These are phyloP conservation scores for Teratosphaeria destructans DNA, from an alignment of 2,329 filamentous ascomycete genomes.

Conservation along the genomic window DNA sequence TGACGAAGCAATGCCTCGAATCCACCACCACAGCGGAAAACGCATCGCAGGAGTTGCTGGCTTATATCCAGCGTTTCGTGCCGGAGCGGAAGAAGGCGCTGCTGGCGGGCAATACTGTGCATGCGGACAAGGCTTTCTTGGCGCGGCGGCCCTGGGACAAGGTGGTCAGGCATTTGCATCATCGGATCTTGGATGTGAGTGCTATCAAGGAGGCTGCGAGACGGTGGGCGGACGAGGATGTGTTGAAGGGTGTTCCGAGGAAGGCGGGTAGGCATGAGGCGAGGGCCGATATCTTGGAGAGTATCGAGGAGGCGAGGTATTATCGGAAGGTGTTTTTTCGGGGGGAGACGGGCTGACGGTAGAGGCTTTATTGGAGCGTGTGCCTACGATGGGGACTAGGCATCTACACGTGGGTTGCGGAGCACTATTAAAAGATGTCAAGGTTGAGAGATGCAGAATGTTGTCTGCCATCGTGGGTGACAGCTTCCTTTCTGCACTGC, in stretches of 20 bases:
- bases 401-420: background rate
- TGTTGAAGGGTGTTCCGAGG: slow-evolving; percentile 52
- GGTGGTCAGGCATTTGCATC: slow-evolving; percentile 69
- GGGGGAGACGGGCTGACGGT: background rate
- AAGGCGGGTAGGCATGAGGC: slow-evolving; percentile 77
- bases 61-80: slow-evolving; percentile 65
- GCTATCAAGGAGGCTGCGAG: slow-evolving; percentile 80
- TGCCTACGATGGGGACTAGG: background rate
- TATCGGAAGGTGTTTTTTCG: slow-evolving; percentile 56
- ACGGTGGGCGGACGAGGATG: slow-evolving; percentile 61
- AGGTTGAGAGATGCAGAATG: background rate
- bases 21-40: slow-evolving; percentile 62
- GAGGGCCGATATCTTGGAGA: slow-evolving; percentile 83
- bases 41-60: slow-evolving; percentile 62
- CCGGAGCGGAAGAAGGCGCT: slow-evolving; percentile 58
- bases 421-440: no score
- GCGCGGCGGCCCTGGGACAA: slow-evolving; percentile 60
- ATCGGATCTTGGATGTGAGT: slow-evolving; percentile 87
- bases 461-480: background rate
- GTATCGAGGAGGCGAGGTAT: slow-evolving; percentile 80
- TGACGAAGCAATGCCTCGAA: slow-evolving; percentile 63
- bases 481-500: no score
- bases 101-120: slow-evolving; percentile 85
- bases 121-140: slow-evolving; percentile 79
- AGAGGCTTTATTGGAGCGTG: background rate